Evolutionary conservation across 805 yeast species (phyloP), one percentile per base, ranked within the genome.

Genomic region (Saturnispora serradocipensis): DNA sequence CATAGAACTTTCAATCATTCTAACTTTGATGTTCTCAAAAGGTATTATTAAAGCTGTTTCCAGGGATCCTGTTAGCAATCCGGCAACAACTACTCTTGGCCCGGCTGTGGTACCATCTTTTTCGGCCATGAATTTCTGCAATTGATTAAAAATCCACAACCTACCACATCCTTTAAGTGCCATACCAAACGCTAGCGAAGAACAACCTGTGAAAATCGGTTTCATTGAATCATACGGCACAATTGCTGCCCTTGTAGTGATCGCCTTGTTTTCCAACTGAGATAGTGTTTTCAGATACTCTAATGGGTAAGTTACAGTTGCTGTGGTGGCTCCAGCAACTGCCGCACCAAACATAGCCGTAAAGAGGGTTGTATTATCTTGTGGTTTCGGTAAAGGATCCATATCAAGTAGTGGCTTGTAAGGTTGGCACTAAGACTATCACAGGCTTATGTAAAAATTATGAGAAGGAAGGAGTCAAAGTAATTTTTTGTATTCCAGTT

Each of bases 1-100:
- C 62, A 75, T 58, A 46, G 82, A 72, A 61, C 84, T 82, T 60
- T 88, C 95, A 54, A 88, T 82, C 86, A 86, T 78, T 8, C 84
- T 75, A 2, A 86, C 82, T 62, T 88, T 88, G 57, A 88, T 73
- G 61, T 84, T 86, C 62, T 91, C 99, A 64, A 91, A 90, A 0
- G 98, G 99, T 18, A 93, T 86, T 22, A 91, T 80, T 75, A 86
- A 78, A 34, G 89, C 56, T 2, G 95, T 82, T 65, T 93, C 98
- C 43, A 83, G 69, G 52, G 85, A 73, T 2, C 96, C 98, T 5
- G 96, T 86, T 71, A 88, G 77, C 56, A 78, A 59, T 9, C 95
- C 96, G 3, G 97, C 96, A 53, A 86, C 81, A 7, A 88, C 86
- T 40, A 88, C 76, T 59, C 88, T 74, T 9, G 95, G 91, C 1